phyloP scores from a whole-genome alignment of 2,329 filamentous ascomycete species.

The Lachnellula hyalina region DNA sequence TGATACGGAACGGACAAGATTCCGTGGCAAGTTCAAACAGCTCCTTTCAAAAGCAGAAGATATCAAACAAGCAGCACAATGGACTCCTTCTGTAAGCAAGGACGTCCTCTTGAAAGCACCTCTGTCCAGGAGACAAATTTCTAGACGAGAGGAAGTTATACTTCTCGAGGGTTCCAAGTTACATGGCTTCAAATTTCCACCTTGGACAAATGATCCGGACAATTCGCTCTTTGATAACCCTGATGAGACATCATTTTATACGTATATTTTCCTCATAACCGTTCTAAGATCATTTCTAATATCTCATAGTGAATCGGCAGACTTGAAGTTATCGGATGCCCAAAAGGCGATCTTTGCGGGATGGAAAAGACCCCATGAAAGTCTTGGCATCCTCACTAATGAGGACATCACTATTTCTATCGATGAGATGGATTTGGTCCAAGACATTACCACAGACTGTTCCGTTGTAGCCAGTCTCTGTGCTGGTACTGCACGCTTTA shows the following conservation, averaged over 20 bases:
- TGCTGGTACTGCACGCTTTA: conserved; percentile 66
- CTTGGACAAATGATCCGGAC: conserved; percentile 66
- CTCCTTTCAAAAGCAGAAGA: conserved; percentile 68
- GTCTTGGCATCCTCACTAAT: conserved; percentile 41
- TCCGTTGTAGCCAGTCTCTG: conserved; percentile 95
- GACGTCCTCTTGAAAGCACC: conserved; percentile 32
- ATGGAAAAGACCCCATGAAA: conserved; percentile 74
- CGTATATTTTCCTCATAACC: conserved; percentile 43
- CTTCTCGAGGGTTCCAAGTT: conserved; percentile 72
- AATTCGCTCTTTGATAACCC: conserved; percentile 56
- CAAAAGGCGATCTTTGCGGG: conserved; percentile 73
- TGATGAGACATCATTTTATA: conserved; percentile 49
- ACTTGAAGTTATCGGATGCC: conserved; percentile 66
- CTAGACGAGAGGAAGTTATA: conserved; percentile 70
- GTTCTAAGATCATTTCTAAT: conserved; percentile 17
- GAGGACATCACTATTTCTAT: conserved; percentile 50
- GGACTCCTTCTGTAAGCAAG: conserved; percentile 13
- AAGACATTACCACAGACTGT: conserved; percentile 93
- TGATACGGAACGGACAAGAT: conserved; percentile 57
- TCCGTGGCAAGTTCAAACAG: conserved; percentile 64
- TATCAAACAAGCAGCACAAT: conserved; percentile 52
- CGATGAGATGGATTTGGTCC: conserved; percentile 73
- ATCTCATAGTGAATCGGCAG: conserved; percentile 56
- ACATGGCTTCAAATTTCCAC: conserved; percentile 77
- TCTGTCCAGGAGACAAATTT: conserved; percentile 51